These are phyloP conservation scores for Sordaria brevicollis DNA, from an alignment of 495 filamentous ascomycete species.

Conservation along the genomic window DNA sequence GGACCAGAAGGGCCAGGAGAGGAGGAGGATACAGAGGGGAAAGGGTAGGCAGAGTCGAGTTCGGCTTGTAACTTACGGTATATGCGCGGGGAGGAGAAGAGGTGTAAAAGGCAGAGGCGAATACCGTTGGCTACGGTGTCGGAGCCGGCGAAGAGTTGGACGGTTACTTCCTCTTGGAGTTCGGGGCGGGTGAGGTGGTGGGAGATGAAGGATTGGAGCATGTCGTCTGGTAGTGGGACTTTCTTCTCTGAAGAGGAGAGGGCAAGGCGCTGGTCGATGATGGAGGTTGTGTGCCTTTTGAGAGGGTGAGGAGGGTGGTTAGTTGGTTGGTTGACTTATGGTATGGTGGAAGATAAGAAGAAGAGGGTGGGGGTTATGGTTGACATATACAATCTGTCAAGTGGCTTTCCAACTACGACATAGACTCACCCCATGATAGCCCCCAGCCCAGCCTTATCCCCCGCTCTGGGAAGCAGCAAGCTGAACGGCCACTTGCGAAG, in stretches of 20 bases:
- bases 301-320: no score
- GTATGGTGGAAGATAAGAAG: background rate
- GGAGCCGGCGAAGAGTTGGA: conserved; percentile 47
- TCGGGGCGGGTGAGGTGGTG: conserved; percentile 29
- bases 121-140: conserved; percentile 54
- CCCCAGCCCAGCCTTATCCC: conserved; percentile 10
- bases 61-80: conserved; percentile 48
- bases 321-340: background rate
- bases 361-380: background rate
- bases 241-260: conserved; percentile 6
- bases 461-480: conserved; percentile 7
- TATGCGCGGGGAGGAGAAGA: conserved; percentile 34
- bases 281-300: background rate
- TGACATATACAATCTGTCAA: no score
- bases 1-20: no score
- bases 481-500: conserved; percentile 26
- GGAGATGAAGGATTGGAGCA: conserved; percentile 35
- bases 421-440: conserved; percentile 12
- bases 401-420: no score
- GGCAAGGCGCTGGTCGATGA: conserved; percentile 19
- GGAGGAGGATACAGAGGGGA: no score
- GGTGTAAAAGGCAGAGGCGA: conserved; percentile 40
- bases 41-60: conserved; percentile 32
- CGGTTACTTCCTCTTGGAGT: conserved; percentile 28
- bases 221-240: conserved; percentile 12